Conservation (phyloP, 73 alveolate species). For the Urostyla sp. region DNA sequence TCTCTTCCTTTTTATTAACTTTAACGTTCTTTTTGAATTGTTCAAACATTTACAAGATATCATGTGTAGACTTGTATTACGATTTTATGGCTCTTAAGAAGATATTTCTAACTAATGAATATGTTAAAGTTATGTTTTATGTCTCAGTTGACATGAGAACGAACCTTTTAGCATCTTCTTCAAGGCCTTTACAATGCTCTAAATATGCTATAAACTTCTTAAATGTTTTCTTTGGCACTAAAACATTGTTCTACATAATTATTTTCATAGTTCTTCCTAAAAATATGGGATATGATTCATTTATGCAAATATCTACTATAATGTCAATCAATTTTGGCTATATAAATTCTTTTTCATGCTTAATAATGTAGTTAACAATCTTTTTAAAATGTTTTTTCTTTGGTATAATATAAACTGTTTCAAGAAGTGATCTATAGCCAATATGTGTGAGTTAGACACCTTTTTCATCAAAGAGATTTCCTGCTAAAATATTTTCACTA, state of each 20-base stretch:
- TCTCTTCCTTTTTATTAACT: not conserved
- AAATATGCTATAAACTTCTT: slow-evolving; percentile 18
- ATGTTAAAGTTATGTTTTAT: slow-evolving; percentile 2
- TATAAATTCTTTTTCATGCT: slow-evolving; percentile 9
- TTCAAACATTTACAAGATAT: slow-evolving; percentile 47
- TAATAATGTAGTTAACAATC: not conserved
- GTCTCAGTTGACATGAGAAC: slow-evolving; percentile 31
- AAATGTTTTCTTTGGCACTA: not conserved
- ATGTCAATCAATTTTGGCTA: not conserved
- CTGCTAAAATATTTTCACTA: slow-evolving; percentile 6
- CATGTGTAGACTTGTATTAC: slow-evolving; percentile 16
- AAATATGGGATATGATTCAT: slow-evolving; percentile 19
- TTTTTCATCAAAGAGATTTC: slow-evolving; percentile 41
- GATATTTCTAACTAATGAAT: not conserved
- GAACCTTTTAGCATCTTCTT: slow-evolving; percentile 59
- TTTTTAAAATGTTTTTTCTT: slow-evolving; percentile 57
- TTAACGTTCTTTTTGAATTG: slow-evolving; percentile 41
- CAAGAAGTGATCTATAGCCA: slow-evolving; percentile 29
- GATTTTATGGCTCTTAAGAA: slow-evolving; percentile 27
- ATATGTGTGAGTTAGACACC: not conserved
- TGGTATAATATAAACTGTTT: slow-evolving; percentile 27
- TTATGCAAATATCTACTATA: slow-evolving; percentile 27
- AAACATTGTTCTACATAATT: slow-evolving; percentile 3
- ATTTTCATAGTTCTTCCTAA: slow-evolving; percentile 37
- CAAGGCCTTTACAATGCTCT: slow-evolving; percentile 59